phyloP scores from a whole-genome alignment of 2,329 filamentous ascomycete genomes.

The Neurospora crassa region DNA sequence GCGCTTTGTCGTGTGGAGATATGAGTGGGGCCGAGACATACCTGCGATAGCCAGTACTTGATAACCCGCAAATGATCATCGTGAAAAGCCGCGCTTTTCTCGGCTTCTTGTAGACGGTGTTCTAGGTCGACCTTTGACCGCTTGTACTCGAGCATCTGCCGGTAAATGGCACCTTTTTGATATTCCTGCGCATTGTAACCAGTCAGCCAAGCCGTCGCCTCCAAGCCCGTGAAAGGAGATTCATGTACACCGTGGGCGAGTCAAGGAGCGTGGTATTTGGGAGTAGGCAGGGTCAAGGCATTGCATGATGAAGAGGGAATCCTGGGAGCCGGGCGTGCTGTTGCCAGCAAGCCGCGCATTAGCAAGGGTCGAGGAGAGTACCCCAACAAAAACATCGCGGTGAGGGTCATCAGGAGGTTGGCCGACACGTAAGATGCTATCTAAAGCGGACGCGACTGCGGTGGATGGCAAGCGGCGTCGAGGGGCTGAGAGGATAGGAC shows the following conservation, averaged over 20 bases:
- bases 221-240: constrained; percentile 18
- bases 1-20: constrained; percentile 2
- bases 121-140: constrained; percentile 78
- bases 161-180: constrained; percentile 92
- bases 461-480: constrained; percentile 1
- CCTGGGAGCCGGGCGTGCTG: constrained; percentile 31
- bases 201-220: constrained; percentile 25
- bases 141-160: constrained; percentile 97
- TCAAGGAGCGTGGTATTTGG: constrained; percentile 12
- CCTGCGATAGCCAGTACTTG: constrained; percentile 92
- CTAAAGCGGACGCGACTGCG: constrained; percentile 8
- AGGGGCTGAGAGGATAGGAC: constrained; percentile 2
- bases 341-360: constrained; percentile 35
- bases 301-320: constrained; percentile 16
- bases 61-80: constrained; percentile 88
- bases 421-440: constrained; percentile 6
- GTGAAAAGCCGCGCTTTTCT: constrained; percentile 70
- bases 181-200: constrained; percentile 53
- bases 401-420: constrained; percentile 9
- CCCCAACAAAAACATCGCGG: constrained; percentile 16
- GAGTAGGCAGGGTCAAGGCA: constrained; percentile 11
- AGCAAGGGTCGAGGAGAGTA: constrained; percentile 27
- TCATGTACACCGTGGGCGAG: constrained; percentile 22
- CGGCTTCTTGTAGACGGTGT: constrained; percentile 67
- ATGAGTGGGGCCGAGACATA: constrained; percentile 28